phyloP scores from a whole-genome alignment of 176 grass and related monocot species.

The Metroxylon sagu region DNA sequence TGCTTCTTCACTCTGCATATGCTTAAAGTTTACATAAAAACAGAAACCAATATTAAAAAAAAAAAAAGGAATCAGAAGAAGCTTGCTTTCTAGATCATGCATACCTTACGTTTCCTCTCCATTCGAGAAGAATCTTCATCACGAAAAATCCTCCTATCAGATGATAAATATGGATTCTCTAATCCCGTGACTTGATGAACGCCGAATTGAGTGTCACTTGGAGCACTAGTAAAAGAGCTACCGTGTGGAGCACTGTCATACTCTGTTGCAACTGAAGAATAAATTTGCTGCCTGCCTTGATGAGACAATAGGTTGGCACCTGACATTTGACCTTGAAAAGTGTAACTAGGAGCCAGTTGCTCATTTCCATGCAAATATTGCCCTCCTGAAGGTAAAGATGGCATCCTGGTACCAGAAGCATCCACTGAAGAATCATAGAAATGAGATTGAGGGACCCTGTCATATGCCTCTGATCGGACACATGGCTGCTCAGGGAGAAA shows the following conservation, averaged over 20 bases:
- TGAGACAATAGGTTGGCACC: conserved; percentile 49
- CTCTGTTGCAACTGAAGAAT: conserved; percentile 33
- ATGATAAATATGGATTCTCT: conserved; percentile 38
- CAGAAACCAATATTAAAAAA: not conserved
- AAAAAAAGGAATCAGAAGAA: not conserved
- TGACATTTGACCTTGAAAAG: conserved; percentile 52
- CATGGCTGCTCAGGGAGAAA: conserved; percentile 81
- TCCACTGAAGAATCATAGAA: conserved; percentile 57
- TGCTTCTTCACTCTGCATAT: conserved; percentile 62
- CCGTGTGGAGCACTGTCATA: conserved; percentile 35
- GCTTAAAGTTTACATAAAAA: not conserved
- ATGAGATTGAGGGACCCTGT: conserved; percentile 38
- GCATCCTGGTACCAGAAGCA: conserved; percentile 28
- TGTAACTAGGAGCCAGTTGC: conserved; percentile 38
- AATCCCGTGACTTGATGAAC: conserved; percentile 37
- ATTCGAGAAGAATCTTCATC: conserved; percentile 62
- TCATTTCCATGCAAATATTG: conserved; percentile 49
- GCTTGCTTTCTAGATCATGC: not conserved
- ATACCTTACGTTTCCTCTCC: conserved; percentile 88
- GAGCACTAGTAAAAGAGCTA: conserved; percentile 33
- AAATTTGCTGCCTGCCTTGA: conserved; percentile 33
- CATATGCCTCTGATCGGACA: conserved; percentile 33
- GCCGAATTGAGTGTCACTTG: conserved; percentile 37
- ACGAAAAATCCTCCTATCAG: conserved; percentile 43
- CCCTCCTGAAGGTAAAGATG: conserved; percentile 39